A percentile compares a stretch with the other conserved stretches of the same genome.
Evolutionary conservation across 2,329 filamentous ascomycete genomes (phyloP).

Genomic region (Botrytis fragariae): DNA sequence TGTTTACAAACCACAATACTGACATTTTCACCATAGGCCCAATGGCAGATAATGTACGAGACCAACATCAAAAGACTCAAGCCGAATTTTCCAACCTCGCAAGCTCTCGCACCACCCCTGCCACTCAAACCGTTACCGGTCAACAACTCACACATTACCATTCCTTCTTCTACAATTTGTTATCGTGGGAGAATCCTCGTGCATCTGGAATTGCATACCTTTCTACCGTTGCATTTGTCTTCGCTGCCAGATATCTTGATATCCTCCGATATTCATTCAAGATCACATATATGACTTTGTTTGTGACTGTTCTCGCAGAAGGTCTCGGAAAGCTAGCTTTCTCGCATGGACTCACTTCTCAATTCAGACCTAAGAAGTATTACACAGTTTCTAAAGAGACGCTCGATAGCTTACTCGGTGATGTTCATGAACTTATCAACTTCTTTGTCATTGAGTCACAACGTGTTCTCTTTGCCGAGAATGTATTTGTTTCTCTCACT

Average conservation of each 20-base stretch:
- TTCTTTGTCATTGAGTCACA: slow-evolving; percentile 70
- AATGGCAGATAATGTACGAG: slow-evolving; percentile 57
- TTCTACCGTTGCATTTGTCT: slow-evolving; percentile 56
- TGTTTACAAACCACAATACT: neutral
- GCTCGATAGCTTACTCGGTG: slow-evolving; percentile 58
- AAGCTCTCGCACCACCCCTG: slow-evolving; percentile 54
- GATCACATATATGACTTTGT: slow-evolving; percentile 61
- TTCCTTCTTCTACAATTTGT: slow-evolving; percentile 66
- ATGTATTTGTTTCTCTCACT: slow-evolving; percentile 56
- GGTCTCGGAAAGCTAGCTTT: slow-evolving; percentile 59
- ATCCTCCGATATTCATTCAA: slow-evolving; percentile 64
- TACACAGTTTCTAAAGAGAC: slow-evolving; percentile 64
- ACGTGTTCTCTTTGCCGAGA: slow-evolving; percentile 67
- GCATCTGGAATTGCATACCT: slow-evolving; percentile 64
- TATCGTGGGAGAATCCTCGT: slow-evolving; percentile 68
- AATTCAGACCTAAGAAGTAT: slow-evolving; percentile 65
- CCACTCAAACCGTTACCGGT: slow-evolving; percentile 54
- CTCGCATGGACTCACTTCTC: slow-evolving; percentile 60
- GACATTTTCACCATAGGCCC: slow-evolving; percentile 46
- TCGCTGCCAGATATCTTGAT: slow-evolving; percentile 64
- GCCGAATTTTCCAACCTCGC: slow-evolving; percentile 58
- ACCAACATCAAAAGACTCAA: slow-evolving; percentile 54
- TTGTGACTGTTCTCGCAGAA: slow-evolving; percentile 60
- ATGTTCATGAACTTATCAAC: slow-evolving; percentile 67
- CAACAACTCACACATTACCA: slow-evolving; percentile 68